Percentiles rank a stretch among this genome's conserved stretches.
Evolutionary conservation across 1,284 basidiomycete species (phyloP).

Genomic region (Trametes sp.): DNA sequence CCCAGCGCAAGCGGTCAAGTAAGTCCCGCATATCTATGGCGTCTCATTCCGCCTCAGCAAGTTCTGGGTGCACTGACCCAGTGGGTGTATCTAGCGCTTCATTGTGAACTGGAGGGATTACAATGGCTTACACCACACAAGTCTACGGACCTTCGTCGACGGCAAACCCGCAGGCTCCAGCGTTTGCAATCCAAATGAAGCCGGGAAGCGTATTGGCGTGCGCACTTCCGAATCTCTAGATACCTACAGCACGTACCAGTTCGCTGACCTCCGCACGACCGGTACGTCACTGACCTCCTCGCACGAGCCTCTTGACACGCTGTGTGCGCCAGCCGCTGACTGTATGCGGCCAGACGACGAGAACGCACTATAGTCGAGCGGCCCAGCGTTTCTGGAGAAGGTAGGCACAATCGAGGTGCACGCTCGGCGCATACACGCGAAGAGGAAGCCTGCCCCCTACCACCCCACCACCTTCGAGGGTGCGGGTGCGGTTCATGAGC

Average conservation of each 20-base stretch:
- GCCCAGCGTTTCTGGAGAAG: constrained; percentile 5
- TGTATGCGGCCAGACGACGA: constrained; percentile 16
- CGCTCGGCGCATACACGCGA: constrained; percentile 12
- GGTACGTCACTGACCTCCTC: constrained; percentile 10
- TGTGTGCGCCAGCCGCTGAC: neutral
- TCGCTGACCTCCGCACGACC: constrained; percentile 13
- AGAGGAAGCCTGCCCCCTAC: neutral
- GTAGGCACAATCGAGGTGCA: constrained; percentile 24
- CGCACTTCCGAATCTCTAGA: neutral
- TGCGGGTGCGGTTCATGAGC: constrained; percentile 32
- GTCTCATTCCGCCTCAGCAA: too few relatives aligned
- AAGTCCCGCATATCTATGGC: too few relatives aligned
- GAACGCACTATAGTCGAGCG: neutral
- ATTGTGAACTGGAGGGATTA: constrained; percentile 11
- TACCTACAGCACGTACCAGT: constrained; percentile 1
- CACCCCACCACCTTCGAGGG: constrained; percentile 1
- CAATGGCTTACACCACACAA: neutral
- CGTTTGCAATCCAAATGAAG: neutral
- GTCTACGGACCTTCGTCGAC: neutral
- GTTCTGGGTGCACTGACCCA: neutral
- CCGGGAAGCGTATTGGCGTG: neutral
- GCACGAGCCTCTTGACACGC: too few relatives aligned
- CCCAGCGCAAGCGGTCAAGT: constrained; percentile 31
- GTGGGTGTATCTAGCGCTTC: neutral
- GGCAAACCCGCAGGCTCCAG: neutral